A percentile compares a stretch with the other conserved stretches of the same genome.
phyloP scores from a whole-genome alignment of 768 basidiomycete genomes.

The Paxillus involutus region DNA sequence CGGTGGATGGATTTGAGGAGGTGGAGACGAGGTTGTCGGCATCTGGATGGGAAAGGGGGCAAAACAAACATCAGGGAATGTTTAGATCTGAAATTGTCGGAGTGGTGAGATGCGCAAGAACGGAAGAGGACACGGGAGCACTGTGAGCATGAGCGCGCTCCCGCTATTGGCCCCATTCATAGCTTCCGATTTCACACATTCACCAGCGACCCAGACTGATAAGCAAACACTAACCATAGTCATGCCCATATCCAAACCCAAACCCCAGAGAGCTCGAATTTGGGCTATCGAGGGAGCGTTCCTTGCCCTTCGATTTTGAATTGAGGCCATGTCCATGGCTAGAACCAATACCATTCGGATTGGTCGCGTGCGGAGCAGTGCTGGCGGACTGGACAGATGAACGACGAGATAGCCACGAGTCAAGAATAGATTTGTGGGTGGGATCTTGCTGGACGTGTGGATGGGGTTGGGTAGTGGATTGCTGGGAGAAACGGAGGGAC shows the following conservation, averaged over 20 bases:
- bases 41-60: slow-evolving; percentile 10
- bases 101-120: slow-evolving; percentile 1
- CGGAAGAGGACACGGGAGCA: not conserved
- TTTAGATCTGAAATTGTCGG: not conserved
- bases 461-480: not conserved
- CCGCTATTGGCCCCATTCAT: not conserved
- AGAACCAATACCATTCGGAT: not conserved
- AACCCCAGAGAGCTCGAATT: slow-evolving; percentile 6
- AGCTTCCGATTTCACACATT: slow-evolving; percentile 1
- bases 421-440: slow-evolving; percentile 3
- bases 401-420: slow-evolving; percentile 23
- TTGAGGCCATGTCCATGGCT: not conserved
- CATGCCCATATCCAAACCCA: not conserved
- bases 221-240: slow-evolving; percentile 14
- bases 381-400: slow-evolving; percentile 12
- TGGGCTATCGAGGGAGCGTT: slow-evolving; percentile 6
- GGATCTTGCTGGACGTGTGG: not conserved
- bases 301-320: slow-evolving; percentile 16
- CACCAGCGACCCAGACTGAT: not conserved
- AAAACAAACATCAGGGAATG: not conserved
- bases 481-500: slow-evolving; percentile 11
- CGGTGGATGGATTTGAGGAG: slow-evolving; percentile 13
- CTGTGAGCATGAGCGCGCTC: not conserved
- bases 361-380: not conserved
- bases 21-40: slow-evolving; percentile 13